Conservation (phyloP, 352 stramenopile genomes). For the Hyaloperonospora brassicae region DNA sequence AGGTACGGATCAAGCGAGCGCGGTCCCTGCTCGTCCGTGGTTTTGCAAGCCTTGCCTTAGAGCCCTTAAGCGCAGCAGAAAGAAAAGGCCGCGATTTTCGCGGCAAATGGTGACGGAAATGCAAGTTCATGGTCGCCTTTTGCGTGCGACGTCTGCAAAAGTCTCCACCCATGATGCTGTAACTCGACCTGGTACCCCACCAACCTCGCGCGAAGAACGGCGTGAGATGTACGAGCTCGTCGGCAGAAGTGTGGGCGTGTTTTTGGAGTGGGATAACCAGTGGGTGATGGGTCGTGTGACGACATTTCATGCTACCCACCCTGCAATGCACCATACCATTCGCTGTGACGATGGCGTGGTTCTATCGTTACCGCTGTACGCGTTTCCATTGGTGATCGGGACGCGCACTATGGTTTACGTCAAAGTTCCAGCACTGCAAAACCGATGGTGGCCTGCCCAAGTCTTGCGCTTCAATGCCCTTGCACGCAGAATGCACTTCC, state of each 20-base stretch:
- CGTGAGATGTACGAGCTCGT: conserved; percentile 52
- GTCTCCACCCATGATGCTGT: conserved; percentile 38
- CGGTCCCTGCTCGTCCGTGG: conserved; percentile 55
- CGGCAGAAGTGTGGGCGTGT: conserved; percentile 57
- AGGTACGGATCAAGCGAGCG: conserved; percentile 25
- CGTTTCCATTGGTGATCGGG: conserved; percentile 59
- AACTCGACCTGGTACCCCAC: conserved; percentile 40
- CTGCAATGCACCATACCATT: conserved; percentile 49
- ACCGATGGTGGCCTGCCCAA: conserved; percentile 71
- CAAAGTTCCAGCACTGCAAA: conserved; percentile 47
- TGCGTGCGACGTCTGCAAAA: conserved; percentile 61
- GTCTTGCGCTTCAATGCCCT: conserved; percentile 58
- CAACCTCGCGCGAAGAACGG: conserved; percentile 37
- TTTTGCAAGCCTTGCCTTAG: conserved; percentile 59
- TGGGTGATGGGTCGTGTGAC: conserved; percentile 69
- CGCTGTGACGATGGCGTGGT: conserved; percentile 66
- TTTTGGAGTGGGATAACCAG: conserved; percentile 68
- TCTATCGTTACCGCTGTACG: conserved; percentile 52
- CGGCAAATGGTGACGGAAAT: conserved; percentile 84
- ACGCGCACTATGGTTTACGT: conserved; percentile 63
- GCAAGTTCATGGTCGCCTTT: conserved; percentile 60
- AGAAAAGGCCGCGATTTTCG: conserved; percentile 70
- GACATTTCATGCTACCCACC: conserved; percentile 44
- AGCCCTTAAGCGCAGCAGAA: conserved; percentile 65
- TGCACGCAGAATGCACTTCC: conserved; percentile 40